Percentiles rank a stretch among this genome's conserved stretches.
Conservation (phyloP, 108 stramenopile genomes). For the Fragilaria crotonensis region DNA sequence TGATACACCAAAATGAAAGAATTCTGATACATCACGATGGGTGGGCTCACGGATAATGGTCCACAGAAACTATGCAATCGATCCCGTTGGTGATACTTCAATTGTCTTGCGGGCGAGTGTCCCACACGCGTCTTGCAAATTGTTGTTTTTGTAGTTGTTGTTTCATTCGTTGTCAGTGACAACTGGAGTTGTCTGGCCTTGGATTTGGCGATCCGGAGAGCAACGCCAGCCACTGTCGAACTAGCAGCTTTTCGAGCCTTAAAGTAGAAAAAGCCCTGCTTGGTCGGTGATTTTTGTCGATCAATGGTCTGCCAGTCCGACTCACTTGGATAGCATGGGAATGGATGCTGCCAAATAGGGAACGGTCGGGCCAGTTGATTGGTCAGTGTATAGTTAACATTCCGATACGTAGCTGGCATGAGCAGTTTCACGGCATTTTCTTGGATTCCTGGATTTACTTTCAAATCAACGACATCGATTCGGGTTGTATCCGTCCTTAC, state of each 20-base stretch:
- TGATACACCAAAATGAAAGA: slow-evolving; percentile 2
- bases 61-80: neutral
- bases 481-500: no score
- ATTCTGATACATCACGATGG: neutral
- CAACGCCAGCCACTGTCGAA: neutral
- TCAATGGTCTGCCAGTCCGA: neutral
- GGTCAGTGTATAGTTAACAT: no score
- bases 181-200: neutral
- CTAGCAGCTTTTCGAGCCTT: neutral
- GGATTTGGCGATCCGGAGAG: neutral
- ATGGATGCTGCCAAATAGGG: neutral
- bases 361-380: neutral
- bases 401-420: no score
- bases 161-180: no score
- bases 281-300: neutral
- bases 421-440: no score
- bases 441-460: no score
- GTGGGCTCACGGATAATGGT: neutral
- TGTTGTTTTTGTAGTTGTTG: neutral
- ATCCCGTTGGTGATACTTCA: neutral
- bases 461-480: no score
- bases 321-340: neutral
- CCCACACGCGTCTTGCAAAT: neutral
- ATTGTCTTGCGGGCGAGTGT: neutral
- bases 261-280: neutral